phyloP scores from a whole-genome alignment of 2,329 filamentous ascomycete species.

The Penicillium sp. region DNA sequence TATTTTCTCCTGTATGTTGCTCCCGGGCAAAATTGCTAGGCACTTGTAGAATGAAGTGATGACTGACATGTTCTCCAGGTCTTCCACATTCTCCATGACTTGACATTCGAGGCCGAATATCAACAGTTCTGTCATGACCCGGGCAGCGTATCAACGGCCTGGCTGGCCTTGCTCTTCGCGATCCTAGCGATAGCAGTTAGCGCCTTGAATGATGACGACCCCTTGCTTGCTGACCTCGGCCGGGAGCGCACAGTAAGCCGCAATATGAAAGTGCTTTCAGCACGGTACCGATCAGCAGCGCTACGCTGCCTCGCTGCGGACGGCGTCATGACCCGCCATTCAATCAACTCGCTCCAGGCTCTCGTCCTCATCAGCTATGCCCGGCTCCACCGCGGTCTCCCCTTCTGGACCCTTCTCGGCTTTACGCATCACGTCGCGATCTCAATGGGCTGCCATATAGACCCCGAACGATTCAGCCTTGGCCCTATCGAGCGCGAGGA shows the following conservation, averaged over 20 bases:
- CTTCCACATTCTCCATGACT: constrained; percentile 46
- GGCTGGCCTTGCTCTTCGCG: constrained; percentile 44
- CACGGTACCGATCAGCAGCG: constrained; percentile 41
- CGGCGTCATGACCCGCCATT: constrained; percentile 41
- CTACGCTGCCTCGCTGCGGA: constrained; percentile 45
- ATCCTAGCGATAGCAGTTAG: constrained; percentile 44
- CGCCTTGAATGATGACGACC: constrained; percentile 40
- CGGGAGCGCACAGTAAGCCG: constrained; percentile 39
- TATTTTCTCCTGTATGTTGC: constrained; percentile 40
- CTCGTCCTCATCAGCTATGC: constrained; percentile 45
- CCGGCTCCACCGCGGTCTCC: constrained; percentile 37
- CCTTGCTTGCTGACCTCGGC: constrained; percentile 40
- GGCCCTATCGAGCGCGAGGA: constrained; percentile 42
- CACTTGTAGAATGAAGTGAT: background rate
- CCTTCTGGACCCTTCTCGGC: constrained; percentile 44
- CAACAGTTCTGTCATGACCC: constrained; percentile 40
- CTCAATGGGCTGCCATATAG: constrained; percentile 46
- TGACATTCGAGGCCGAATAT: constrained; percentile 45
- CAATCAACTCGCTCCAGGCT: constrained; percentile 44
- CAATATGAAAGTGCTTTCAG: constrained; percentile 41
- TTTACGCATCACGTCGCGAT: constrained; percentile 45
- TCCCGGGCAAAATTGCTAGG: background rate
- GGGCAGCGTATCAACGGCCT: constrained; percentile 38
- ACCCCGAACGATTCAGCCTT: constrained; percentile 41
- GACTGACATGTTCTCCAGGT: constrained; percentile 26